Conservation (phyloP, 1,139 yeast species). For the Suhomyces kunorum region DNA sequence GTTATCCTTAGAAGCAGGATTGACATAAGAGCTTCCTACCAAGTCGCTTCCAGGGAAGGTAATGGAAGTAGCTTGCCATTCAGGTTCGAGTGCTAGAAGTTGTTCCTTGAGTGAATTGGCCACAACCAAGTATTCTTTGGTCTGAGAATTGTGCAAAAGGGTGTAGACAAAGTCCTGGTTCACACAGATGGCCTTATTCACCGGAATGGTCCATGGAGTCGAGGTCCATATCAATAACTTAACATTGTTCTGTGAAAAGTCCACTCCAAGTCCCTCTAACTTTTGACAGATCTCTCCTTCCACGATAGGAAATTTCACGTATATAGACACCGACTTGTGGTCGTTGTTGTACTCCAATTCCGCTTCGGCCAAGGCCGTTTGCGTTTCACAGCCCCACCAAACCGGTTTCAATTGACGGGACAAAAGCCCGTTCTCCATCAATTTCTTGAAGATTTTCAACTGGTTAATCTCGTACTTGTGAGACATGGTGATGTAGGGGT, state of each 20-base stretch:
- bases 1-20: constrained; percentile 51
- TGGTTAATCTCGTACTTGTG: constrained; percentile 74
- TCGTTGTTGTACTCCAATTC: constrained; percentile 82
- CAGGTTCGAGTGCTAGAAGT: constrained; percentile 22
- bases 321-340: constrained; percentile 72
- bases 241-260: constrained; percentile 12
- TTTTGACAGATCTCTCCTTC: constrained; percentile 1
- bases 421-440: constrained; percentile 68
- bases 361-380: constrained; percentile 94
- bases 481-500: constrained; percentile 72
- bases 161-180: constrained; percentile 62
- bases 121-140: constrained; percentile 49
- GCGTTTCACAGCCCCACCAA: constrained; percentile 94
- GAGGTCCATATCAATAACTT: constrained; percentile 84
- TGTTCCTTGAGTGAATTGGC: constrained; percentile 44
- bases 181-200: constrained; percentile 82
- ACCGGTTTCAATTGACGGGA: constrained; percentile 90
- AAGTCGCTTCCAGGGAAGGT: constrained; percentile 49
- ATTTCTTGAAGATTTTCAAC: constrained; percentile 62
- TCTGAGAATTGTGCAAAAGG: constrained; percentile 36
- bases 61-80: constrained; percentile 11
- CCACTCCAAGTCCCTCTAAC: constrained; percentile 10
- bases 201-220: constrained; percentile 96
- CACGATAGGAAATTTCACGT: constrained; percentile 64
- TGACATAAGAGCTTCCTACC: constrained; percentile 47